These are phyloP conservation scores for Eucalyptus erythrocorys DNA, from an alignment of 345 rosid species.

Conservation along the genomic window DNA sequence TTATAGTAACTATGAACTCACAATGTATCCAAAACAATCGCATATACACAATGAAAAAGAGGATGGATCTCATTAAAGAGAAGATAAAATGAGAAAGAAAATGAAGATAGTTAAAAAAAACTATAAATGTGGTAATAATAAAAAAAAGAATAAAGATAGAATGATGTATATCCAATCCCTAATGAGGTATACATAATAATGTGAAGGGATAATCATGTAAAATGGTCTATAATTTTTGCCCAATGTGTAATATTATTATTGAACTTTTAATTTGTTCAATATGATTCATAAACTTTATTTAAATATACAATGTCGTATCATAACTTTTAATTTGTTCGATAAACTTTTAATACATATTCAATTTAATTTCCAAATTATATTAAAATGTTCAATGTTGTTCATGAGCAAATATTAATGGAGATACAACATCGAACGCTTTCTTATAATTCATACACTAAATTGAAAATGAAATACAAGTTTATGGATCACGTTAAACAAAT, in stretches of 20 bases:
- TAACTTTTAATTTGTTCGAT: too few species aligned
- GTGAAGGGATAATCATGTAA: too few species aligned
- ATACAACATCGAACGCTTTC: accelerated
- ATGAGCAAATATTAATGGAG: too few species aligned
- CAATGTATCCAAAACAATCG: accelerated
- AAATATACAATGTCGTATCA: too few species aligned
- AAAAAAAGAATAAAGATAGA: background rate
- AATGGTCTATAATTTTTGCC: accelerated
- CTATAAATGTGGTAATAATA: background rate
- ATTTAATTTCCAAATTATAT: too few species aligned
- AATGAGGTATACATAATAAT: background rate
- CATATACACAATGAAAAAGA: background rate
- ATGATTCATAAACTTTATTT: too few species aligned
- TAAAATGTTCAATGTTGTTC: too few species aligned
- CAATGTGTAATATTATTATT: accelerated
- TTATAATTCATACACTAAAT: too few species aligned
- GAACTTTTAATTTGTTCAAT: accelerated
- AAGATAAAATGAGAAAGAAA: background rate
- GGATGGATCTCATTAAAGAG: background rate
- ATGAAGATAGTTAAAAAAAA: background rate
- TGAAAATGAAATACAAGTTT: too few species aligned
- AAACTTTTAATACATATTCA: too few species aligned
- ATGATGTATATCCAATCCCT: background rate
- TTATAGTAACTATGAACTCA: accelerated
- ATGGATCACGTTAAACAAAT: too few species aligned